phyloP scores from a whole-genome alignment of 2,329 filamentous ascomycete species.

The Xylaria sp. region DNA sequence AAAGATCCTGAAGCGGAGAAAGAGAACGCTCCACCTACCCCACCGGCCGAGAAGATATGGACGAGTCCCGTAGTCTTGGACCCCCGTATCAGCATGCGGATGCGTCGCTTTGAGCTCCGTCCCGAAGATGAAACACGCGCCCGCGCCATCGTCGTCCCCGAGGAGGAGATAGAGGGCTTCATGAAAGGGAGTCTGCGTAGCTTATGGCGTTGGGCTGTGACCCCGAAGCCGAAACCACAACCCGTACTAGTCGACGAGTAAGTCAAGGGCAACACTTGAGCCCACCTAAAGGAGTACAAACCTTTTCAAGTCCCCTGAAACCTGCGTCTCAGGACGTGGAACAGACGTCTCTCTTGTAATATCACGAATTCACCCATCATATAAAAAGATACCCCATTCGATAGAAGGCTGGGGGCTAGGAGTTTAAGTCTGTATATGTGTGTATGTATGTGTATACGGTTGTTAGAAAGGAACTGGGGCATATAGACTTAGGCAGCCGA shows the following conservation, averaged over 20 bases:
- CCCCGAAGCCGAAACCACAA: constrained; percentile 49
- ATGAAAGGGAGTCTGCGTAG: constrained; percentile 69
- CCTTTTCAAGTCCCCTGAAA: neutral
- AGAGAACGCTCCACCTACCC: constrained; percentile 27
- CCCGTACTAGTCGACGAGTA: constrained; percentile 27
- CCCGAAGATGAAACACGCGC: constrained; percentile 77
- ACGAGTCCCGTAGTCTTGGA: constrained; percentile 79
- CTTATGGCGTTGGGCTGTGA: constrained; percentile 62
- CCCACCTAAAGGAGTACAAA: neutral
- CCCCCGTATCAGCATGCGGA: constrained; percentile 77
- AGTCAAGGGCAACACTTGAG: neutral
- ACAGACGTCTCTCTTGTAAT: constrained; percentile 19
- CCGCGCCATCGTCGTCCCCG: constrained; percentile 68
- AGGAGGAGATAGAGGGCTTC: constrained; percentile 77
- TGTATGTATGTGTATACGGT: constrained; percentile 8
- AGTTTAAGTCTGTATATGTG: constrained; percentile 1
- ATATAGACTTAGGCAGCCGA: constrained; percentile 16
- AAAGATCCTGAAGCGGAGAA: constrained; percentile 49
- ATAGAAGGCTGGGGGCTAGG: constrained; percentile 12
- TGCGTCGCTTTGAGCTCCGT: constrained; percentile 80
- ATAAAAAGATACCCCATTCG: constrained; percentile 5
- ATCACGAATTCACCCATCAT: constrained; percentile 12
- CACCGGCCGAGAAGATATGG: constrained; percentile 75
- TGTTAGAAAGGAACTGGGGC: neutral
- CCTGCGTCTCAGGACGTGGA: neutral